Evolutionary conservation across 768 basidiomycete species (phyloP), one percentile per base, ranked within the genome.

Genomic region (Floccularia luteovirens): DNA sequence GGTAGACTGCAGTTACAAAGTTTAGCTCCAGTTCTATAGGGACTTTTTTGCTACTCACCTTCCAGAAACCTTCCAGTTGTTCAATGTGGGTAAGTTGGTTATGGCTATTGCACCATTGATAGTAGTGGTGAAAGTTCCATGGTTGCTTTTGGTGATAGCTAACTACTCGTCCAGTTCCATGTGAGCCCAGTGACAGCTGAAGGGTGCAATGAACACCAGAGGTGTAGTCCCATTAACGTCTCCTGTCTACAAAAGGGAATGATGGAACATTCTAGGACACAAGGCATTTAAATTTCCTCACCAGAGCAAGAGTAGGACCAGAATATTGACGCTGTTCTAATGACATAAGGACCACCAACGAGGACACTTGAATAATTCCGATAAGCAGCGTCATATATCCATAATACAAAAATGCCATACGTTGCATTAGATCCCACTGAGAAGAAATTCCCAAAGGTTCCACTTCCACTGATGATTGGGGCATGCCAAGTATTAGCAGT

Each of bases 341-440:
- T 61, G 16, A 78, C 52, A 43, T 77, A 76, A 1, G 77, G 75
- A 0, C 77, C 77, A 24, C 66, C 61, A 35, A 78, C 63, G 30
- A 73, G 59, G 22, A 70, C 58, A 12, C 68, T 69, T 5, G 2
- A 36, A 22, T 31, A 13, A 1, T 5, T n/a, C n/a, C n/a, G n/a
- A n/a, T n/a, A n/a, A n/a, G 12, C 19, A 42, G 14, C 13, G 25
- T 14, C 10, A 19, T 8, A 4, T n/a, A 7, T 10, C 28, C 6
- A 14, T 28, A 14, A 20, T 7, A 8, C 20, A 19, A 20, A 41
- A 17, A 19, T 10, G 5, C 31, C 57, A 36, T 31, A 72, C 69
- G 59, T 67, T 42, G 59, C 48, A 42, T 72, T 72, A 10, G 67
- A 63, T 21, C 70, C 69, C 17, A 72, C 41, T 11, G 67, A 67